Evolutionary conservation across 441 rosid species (phyloP), one percentile per base, ranked within the genome.

Genomic region (Biscutella laevigata): DNA sequence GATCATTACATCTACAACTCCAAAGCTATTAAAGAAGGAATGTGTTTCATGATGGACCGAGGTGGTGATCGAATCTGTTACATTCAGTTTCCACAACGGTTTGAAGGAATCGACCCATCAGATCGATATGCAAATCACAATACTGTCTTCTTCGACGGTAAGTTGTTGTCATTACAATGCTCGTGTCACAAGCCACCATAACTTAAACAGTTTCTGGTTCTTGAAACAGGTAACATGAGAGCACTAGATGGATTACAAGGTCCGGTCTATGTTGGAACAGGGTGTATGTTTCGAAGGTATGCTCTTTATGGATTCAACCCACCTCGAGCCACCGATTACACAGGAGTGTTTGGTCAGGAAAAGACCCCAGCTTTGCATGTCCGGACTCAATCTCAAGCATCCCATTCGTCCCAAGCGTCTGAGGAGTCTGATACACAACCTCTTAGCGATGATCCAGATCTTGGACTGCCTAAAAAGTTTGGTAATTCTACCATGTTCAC

Each of bases 1-100:
- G 97, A 88, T 63, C 97, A 88, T 64, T 88, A 88, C 64, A 35
- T 88, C 25, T 86, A 78, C 59, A 88, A 88, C 64, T 80, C 79
- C 8, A 44, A 57, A 45, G 95, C 97, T 34, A 68, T 88, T 59
- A 81, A 52, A 61, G 96, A 88, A 41, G 96, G 95, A 13, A 85
- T 88, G 82, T 88, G 96, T 62, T 88, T 85, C 72, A 85, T 86
- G 96, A 85, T 88, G 95, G 96, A 88, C 56, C 81, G 96, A 3
- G 92, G 95, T 0, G 96, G 96, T 5, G 95, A 88, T 26, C 69
- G 96, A 4, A 70, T 88, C 20, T 86, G 96, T 74, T 88, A 81
- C 76, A 73, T 88, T 22, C 96, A 88, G 59, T 88, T 88, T 60
- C 96, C 96, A 0, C 97, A 88, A 66, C 51, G 97, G 54, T 88